These are phyloP conservation scores for Groenewaldozyma sp. DNA, from an alignment of 1,139 yeast species.

Conservation along the genomic window DNA sequence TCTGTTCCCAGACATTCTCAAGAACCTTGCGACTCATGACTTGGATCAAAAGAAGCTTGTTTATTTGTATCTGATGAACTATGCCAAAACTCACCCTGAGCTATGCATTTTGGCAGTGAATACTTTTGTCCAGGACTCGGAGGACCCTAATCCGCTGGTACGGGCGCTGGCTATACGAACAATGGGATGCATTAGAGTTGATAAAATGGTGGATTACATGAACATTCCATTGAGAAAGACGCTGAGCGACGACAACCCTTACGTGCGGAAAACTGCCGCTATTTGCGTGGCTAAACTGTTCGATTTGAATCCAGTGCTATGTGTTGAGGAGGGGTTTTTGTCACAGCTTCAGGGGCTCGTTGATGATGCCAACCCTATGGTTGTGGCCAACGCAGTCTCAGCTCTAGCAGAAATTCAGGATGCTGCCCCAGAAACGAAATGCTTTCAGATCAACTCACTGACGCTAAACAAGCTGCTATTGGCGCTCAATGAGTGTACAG, in stretches of 20 bases:
- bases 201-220: constrained; percentile 90
- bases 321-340: constrained; percentile 81
- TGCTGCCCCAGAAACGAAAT: constrained; percentile 46
- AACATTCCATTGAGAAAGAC: constrained; percentile 83
- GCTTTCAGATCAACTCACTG: constrained; percentile 36
- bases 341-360: constrained; percentile 59
- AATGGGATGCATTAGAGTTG: constrained; percentile 97
- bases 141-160: constrained; percentile 93
- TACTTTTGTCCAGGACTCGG: constrained; percentile 88
- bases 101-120: constrained; percentile 92
- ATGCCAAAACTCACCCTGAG: constrained; percentile 94
- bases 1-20: constrained; percentile 89
- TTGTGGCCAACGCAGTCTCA: constrained; percentile 77
- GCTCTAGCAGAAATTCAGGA: constrained; percentile 78
- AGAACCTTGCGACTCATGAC: constrained; percentile 95
- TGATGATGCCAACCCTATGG: constrained; percentile 92
- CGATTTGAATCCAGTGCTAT: constrained; percentile 72
- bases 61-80: constrained; percentile 89
- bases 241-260: constrained; percentile 86
- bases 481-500: constrained; percentile 94
- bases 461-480: constrained; percentile 58
- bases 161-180: constrained; percentile 95
- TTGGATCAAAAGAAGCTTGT: constrained; percentile 95
- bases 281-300: constrained; percentile 93
- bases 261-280: constrained; percentile 95